A percentile compares a stretch with the other conserved stretches of the same genome.
phyloP scores from a whole-genome alignment of 495 filamentous ascomycete genomes.

The Penicillium steckii region DNA sequence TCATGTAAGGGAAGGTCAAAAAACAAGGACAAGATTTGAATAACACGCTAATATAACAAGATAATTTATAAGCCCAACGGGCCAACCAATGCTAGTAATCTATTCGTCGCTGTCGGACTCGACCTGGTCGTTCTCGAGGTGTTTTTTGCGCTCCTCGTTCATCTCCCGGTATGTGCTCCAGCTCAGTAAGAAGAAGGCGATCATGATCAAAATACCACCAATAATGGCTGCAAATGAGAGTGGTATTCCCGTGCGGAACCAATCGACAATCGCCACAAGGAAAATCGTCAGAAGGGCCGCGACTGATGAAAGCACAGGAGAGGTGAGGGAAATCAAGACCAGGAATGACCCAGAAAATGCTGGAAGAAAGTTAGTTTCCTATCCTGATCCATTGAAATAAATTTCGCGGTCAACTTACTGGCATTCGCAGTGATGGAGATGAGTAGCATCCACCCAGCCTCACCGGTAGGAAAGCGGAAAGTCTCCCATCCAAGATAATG shows the following conservation, averaged over 20 bases:
- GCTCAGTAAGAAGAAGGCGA: constrained; percentile 79
- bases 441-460: constrained; percentile 73
- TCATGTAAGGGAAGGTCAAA: constrained; percentile 4
- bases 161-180: constrained; percentile 93
- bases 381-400: not conserved
- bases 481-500: constrained; percentile 74
- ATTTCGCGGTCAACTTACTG: constrained; percentile 43
- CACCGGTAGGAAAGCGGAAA: constrained; percentile 76
- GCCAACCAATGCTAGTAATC: constrained; percentile 5
- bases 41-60: not conserved
- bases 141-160: constrained; percentile 72
- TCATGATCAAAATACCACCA: constrained; percentile 84
- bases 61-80: not conserved
- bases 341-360: constrained; percentile 92
- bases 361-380: constrained; percentile 21
- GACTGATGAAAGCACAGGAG: constrained; percentile 86
- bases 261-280: constrained; percentile 88
- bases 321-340: constrained; percentile 86
- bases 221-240: constrained; percentile 70
- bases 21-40: not conserved
- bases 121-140: constrained; percentile 39
- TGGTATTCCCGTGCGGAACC: constrained; percentile 73
- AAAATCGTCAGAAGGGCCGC: constrained; percentile 95
- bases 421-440: constrained; percentile 84
- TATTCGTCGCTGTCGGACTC: constrained; percentile 47